phyloP scores from a whole-genome alignment of 1,284 basidiomycete genomes.

The Mycena citricolor region DNA sequence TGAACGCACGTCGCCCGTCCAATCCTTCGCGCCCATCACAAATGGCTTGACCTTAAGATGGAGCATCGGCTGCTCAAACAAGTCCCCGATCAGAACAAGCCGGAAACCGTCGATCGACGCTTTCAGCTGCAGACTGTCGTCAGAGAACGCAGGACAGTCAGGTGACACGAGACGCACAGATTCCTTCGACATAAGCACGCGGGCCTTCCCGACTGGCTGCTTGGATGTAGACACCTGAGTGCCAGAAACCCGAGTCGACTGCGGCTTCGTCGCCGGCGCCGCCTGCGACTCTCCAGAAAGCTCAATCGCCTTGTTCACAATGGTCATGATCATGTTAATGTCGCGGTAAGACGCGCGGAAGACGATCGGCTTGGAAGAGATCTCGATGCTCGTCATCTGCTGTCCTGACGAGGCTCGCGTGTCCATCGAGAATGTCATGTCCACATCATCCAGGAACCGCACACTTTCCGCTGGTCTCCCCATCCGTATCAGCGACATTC shows the following conservation, averaged over 20 bases:
- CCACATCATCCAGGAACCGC: conserved; percentile 92
- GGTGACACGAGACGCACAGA: conserved; percentile 46
- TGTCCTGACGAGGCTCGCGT: conserved; percentile 72
- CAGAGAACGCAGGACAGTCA: background rate
- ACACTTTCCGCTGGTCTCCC: conserved; percentile 81
- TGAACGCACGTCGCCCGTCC: conserved; percentile 81
- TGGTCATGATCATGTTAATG: conserved; percentile 86
- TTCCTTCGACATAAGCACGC: conserved; percentile 77
- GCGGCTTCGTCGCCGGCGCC: conserved; percentile 10
- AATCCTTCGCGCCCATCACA: conserved; percentile 83
- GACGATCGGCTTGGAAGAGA: conserved; percentile 81
- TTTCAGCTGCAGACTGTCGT: conserved; percentile 56
- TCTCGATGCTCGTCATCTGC: conserved; percentile 83
- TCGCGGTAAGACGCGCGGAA: conserved; percentile 94
- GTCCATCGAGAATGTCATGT: conserved; percentile 87
- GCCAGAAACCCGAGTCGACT: conserved; percentile 17
- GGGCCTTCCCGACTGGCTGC: conserved; percentile 51
- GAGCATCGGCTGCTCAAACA: conserved; percentile 93
- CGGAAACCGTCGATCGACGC: conserved; percentile 89
- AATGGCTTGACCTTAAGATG: conserved; percentile 89
- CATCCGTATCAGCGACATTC: conserved; percentile 95
- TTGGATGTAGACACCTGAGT: conserved; percentile 21
- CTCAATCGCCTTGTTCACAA: conserved; percentile 86
- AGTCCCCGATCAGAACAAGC: conserved; percentile 91
- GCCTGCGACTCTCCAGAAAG: conserved; percentile 48